Base-by-base conservation (phyloP, 306 rosid genomes). In the Cucurbita argyrosperma region DNA sequence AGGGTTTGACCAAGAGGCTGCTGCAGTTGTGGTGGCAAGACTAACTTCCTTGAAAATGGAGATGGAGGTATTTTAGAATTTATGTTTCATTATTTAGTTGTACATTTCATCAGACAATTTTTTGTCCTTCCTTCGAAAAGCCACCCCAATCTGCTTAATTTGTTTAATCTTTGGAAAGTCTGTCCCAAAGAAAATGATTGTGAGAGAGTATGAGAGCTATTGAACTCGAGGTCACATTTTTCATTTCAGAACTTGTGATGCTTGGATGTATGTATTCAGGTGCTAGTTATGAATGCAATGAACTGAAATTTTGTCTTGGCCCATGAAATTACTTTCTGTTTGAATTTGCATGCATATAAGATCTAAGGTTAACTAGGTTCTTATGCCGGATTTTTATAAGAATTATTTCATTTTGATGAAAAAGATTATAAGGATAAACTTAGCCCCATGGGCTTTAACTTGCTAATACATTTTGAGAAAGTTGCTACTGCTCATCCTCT, bases 1-100 rank as follows among this genome's bases (percentile, higher is more conserved):
- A 86, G 98, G 98, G 60, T 93, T 93, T 88, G 98, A 93, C 80
- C 98, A 93, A 75, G 98, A 93, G 86, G 87, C 98, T 67, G 97
- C 98, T 78, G 97, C 97, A 57, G 98, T 93, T 70, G 97, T 90
- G 70, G 85, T 93, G 94, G 95, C 92, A 80, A 90, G 98, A 81
- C 84, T 69, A 51, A 88, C 96, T 74, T 87, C 98, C 74, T 79
- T 90, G 83, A 90, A 93, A 86, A 93, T 93, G 98, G 96, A 93
- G 87, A 77, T 84, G 26, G 98, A 90, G 96, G 98, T 93, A 87
- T 68, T 43, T 71, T 76, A 54, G 50, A 67, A 18, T 45, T 46
- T 74, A 52, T 54, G 67, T 47, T 50, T 57, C 64, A 66, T 71
- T 19, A 42, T 47, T 19, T 76, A 26, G 43, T 45, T 26, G 61